Evolutionary conservation across 768 basidiomycete species (phyloP), one percentile per base, ranked within the genome.

Genomic region (Tubosaeta brunneosetosa): DNA sequence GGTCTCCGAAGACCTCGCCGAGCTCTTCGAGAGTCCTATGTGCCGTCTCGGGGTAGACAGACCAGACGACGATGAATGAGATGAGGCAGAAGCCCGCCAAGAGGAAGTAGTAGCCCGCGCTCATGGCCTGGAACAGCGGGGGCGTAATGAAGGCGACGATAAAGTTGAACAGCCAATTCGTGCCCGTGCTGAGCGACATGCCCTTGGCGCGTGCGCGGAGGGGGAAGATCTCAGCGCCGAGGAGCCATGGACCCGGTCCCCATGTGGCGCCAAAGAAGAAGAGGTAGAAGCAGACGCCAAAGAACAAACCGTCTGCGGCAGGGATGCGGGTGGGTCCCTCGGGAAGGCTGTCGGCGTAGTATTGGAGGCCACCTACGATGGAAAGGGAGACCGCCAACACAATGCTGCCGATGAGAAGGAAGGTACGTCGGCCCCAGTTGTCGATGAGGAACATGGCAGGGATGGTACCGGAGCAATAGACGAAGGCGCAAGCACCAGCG

Each of bases 221-320:
- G 34, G 71, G 76, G 57, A 79, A 81, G 38, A 80, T 70, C 53
- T 81, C 80, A 2, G 77, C 78, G 16, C 73, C 72, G 44, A 81
- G 74, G 11, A 79, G 70, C 79, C 78, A 81, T 2, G 79, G 76
- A 19, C 72, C 72, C 0, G 80, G 80, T 37, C 79, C 80, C 79
- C 79, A 80, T 59, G 80, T 77, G 19, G 77, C 77, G 6, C 77
- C 79, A 47, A 76, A 82, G 58, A 82, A 73, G 62, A 84, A 82
- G 22, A 84, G 72, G 61, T 84, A 84, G n/a, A 79, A 58, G 58
- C 78, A 78, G 49, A 81, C 74, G 53, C 76, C 71, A 50, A 68
- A 72, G 31, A 71, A 74, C 50, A 73, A 67, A 14, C 66, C 71
- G 45, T 73, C 59, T 11, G 74, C 68, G n/a, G 65, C 63, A 3